Conservation (phyloP, 768 basidiomycete genomes). For the Mycena metata region DNA sequence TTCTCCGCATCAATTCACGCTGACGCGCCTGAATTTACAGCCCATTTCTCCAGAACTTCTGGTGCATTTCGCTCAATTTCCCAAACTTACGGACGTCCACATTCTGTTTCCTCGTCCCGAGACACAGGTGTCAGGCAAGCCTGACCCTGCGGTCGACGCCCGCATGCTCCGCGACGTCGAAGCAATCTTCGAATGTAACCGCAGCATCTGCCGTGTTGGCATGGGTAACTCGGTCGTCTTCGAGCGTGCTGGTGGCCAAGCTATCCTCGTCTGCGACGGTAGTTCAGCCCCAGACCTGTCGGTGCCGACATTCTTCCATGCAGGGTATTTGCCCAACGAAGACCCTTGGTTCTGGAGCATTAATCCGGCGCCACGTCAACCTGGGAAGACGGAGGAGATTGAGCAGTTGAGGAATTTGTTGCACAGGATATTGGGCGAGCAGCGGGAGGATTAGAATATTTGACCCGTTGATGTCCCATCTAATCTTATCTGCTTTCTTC, state of each 20-base stretch:
- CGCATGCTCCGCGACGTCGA: conserved; percentile 33
- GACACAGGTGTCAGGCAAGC: conserved; percentile 6
- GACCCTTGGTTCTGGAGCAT: neutral
- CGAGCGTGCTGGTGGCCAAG: conserved; percentile 12
- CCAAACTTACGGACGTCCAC: conserved; percentile 40
- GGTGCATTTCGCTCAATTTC: conserved; percentile 29
- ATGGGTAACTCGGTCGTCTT: conserved; percentile 31
- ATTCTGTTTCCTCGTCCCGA: conserved; percentile 40
- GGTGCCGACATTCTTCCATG: conserved; percentile 31
- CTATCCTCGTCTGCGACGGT: conserved; percentile 25
- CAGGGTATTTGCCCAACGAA: conserved; percentile 27
- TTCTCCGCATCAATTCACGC: neutral
- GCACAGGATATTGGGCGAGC: conserved; percentile 10
- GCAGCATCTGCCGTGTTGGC: conserved; percentile 12
- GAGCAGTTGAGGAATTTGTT: conserved; percentile 27
- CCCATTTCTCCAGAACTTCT: conserved; percentile 36
- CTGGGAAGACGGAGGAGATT: conserved; percentile 21
- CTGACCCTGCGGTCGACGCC: conserved; percentile 24
- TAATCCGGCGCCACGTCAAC: conserved; percentile 21
- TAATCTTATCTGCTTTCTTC: too few relatives aligned
- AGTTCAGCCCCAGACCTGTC: conserved; percentile 7
- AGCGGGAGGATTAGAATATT: too few relatives aligned
- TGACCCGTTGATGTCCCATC: too few relatives aligned
- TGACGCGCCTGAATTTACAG: neutral
- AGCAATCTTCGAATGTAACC: conserved; percentile 34